These are phyloP conservation scores for Chrysanthemum makinoi DNA, from an alignment of 129 eudicot genomes.

Conservation along the genomic window DNA sequence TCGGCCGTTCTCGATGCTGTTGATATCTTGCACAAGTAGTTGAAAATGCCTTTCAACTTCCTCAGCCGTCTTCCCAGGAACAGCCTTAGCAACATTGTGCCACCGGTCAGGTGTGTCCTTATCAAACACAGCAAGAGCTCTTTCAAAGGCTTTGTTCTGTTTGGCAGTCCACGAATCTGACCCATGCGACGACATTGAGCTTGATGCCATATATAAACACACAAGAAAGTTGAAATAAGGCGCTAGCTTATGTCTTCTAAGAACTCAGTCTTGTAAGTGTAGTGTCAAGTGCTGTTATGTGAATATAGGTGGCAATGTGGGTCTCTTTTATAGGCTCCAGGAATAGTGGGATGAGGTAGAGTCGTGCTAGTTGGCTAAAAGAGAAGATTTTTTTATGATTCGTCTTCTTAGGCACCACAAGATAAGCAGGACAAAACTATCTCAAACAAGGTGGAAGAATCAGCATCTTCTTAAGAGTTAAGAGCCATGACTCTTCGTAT, in stretches of 20 bases:
- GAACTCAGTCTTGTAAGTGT: conserved; percentile 19
- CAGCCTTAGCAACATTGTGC: conserved; percentile 70
- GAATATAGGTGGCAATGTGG: conserved; percentile 40
- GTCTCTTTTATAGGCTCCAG: conserved; percentile 59
- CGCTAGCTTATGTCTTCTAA: background rate
- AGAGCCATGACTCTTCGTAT: conserved; percentile 15
- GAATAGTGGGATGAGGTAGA: conserved; percentile 44
- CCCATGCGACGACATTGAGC: conserved; percentile 54
- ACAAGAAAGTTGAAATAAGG: background rate
- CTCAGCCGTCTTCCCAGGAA: conserved; percentile 63
- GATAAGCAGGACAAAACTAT: conserved; percentile 3
- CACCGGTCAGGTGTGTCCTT: conserved; percentile 82
- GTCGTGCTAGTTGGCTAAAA: conserved; percentile 29
- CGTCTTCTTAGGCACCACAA: conserved; percentile 42
- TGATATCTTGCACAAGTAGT: conserved; percentile 59
- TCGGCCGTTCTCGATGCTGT: conserved; percentile 54
- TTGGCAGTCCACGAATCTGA: conserved; percentile 61
- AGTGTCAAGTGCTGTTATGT: conserved; percentile 28
- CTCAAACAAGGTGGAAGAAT: conserved; percentile 31
- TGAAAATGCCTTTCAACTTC: conserved; percentile 72
- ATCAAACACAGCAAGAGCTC: conserved; percentile 69
- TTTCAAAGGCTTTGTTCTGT: conserved; percentile 79
- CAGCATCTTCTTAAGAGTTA: conserved; percentile 21
- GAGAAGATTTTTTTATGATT: conserved; percentile 40
- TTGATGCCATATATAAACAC: conserved; percentile 40